A percentile compares a stretch with the other conserved stretches of the same genome.
Evolutionary conservation across 805 yeast genomes (phyloP).

Genomic region (Wickerhamiella azyma): DNA sequence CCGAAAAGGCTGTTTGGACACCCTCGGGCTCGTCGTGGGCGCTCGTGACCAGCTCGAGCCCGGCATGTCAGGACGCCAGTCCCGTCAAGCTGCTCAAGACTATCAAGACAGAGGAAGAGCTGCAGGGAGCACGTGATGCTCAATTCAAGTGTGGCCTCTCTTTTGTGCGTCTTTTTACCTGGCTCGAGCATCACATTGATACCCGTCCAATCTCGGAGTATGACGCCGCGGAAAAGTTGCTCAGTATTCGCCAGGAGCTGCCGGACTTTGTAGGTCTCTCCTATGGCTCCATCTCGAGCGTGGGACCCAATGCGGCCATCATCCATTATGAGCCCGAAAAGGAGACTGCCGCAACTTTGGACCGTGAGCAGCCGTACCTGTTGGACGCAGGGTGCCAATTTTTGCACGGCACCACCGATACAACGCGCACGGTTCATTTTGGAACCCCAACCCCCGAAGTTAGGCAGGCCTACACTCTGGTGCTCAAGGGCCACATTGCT

Average conservation of each 20-base stretch:
- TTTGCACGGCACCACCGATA: conserved; percentile 90
- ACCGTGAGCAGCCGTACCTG: conserved; percentile 55
- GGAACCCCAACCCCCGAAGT: conserved; percentile 45
- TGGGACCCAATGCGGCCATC: conserved; percentile 66
- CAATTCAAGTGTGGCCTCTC: conserved; percentile 80
- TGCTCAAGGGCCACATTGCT: conserved; percentile 82
- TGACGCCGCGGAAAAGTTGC: conserved; percentile 41
- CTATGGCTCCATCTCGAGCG: conserved; percentile 59
- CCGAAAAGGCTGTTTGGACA: conserved; percentile 28
- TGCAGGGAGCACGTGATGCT: conserved; percentile 56
- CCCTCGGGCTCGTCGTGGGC: conserved; percentile 59
- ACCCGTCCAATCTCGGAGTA: conserved; percentile 39
- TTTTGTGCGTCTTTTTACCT: conserved; percentile 56
- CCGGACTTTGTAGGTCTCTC: conserved; percentile 41
- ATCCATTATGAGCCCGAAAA: conserved; percentile 58
- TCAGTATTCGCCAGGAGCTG: conserved; percentile 29
- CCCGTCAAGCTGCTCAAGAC: conserved; percentile 60
- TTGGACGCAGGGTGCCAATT: conserved; percentile 89
- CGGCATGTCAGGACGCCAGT: conserved; percentile 34
- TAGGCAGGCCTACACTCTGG: conserved; percentile 60
- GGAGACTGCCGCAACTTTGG: conserved; percentile 44
- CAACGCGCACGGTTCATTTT: conserved; percentile 77
- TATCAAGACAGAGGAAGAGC: conserved; percentile 59
- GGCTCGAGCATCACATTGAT: conserved; percentile 56
- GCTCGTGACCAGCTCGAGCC: conserved; percentile 37